Evolutionary conservation across 768 basidiomycete species (phyloP).

Genomic region (Macrocybe gigantea): DNA sequence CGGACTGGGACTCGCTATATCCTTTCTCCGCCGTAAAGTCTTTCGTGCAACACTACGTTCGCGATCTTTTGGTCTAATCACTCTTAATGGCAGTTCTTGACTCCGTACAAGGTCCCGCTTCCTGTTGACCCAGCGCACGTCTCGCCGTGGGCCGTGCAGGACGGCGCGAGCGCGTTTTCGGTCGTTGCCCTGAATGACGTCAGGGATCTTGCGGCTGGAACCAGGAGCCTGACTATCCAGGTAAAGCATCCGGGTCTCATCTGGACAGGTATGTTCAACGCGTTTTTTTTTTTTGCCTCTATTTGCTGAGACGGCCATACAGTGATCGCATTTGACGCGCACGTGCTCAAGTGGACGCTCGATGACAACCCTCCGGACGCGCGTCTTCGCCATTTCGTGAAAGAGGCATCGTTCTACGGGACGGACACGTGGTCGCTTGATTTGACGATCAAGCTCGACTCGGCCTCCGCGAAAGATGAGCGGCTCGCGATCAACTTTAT

Average conservation of each 20-base stretch:
- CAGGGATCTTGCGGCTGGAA: slow-evolving; percentile 50
- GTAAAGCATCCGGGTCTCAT: slow-evolving; percentile 78
- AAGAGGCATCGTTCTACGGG: slow-evolving; percentile 85
- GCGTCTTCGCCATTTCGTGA: slow-evolving; percentile 79
- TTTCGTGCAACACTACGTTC: background rate
- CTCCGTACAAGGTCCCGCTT: slow-evolving; percentile 75
- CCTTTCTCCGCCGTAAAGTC: slow-evolving; percentile 67
- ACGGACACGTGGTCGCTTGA: slow-evolving; percentile 68
- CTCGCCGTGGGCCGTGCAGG: slow-evolving; percentile 40
- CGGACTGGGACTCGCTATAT: slow-evolving; percentile 86
- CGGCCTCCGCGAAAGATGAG: slow-evolving; percentile 11
- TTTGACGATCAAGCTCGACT: slow-evolving; percentile 56
- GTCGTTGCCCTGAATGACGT: slow-evolving; percentile 55
- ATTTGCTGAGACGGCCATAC: slow-evolving; percentile 1
- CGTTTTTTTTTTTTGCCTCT: background rate
- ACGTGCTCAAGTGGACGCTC: slow-evolving; percentile 81
- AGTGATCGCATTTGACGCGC: slow-evolving; percentile 89
- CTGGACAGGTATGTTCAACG: slow-evolving; percentile 58
- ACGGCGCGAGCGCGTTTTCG: slow-evolving; percentile 32
- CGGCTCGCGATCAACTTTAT: slow-evolving; percentile 65
- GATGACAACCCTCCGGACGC: slow-evolving; percentile 76
- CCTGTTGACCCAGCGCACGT: slow-evolving; percentile 40
- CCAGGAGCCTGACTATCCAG: slow-evolving; percentile 62
- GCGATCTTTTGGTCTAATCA: background rate
- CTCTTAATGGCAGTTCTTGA: slow-evolving; percentile 57